These are phyloP conservation scores for Ustulina deusta DNA, from an alignment of 2,329 filamentous ascomycete genomes.

Conservation along the genomic window DNA sequence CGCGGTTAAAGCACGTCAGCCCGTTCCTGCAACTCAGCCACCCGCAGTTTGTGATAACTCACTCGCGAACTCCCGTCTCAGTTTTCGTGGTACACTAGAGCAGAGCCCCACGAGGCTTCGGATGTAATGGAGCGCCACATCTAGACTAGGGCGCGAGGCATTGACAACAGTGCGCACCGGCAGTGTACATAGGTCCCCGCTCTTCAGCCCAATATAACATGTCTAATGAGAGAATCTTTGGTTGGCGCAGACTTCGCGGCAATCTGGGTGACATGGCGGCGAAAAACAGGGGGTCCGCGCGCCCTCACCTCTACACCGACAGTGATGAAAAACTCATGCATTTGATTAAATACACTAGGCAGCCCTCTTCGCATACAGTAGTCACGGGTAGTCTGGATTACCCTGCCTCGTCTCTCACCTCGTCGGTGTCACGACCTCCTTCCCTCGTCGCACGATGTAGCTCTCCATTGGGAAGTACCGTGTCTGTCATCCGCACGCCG, in stretches of 20 bases:
- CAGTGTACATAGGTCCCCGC: neutral
- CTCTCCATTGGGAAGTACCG: slow-evolving; percentile 54
- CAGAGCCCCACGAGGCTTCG: slow-evolving; percentile 2
- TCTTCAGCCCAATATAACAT: neutral
- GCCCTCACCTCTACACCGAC: neutral
- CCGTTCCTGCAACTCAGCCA: neutral
- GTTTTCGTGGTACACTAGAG: no score
- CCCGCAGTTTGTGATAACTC: slow-evolving; percentile 1
- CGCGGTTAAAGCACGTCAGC: slow-evolving; percentile 5
- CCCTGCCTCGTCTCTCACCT: slow-evolving; percentile 30
- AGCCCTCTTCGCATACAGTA: neutral
- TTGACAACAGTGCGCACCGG: neutral
- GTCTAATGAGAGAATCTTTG: neutral
- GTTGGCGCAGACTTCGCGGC: no score
- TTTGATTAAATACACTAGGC: neutral
- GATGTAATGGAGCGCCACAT: neutral
- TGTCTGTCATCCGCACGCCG: slow-evolving; percentile 56
- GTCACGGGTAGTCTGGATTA: neutral
- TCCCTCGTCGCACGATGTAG: neutral
- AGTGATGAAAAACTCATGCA: neutral
- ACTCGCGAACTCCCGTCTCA: neutral
- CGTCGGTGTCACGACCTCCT: neutral
- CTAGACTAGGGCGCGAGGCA: neutral
- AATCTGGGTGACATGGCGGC: neutral
- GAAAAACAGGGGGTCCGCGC: neutral